Conservation (phyloP, 1,284 basidiomycete species). For the Pterulicium gracile region DNA sequence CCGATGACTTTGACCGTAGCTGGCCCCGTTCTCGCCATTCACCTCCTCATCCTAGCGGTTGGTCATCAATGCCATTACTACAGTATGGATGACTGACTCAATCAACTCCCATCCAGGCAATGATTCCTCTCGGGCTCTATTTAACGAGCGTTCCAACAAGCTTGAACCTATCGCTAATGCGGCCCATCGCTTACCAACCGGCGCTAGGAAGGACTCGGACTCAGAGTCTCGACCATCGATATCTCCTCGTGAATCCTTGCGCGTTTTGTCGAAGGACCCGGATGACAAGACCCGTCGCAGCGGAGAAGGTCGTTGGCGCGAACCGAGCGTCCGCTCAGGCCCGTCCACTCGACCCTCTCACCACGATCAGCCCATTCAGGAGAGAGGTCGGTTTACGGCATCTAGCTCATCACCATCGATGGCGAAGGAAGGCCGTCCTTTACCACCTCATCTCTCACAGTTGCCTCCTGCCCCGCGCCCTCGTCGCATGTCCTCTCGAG, state of each 20-base stretch:
- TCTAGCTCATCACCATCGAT: conserved; percentile 37
- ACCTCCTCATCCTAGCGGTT: conserved; percentile 15
- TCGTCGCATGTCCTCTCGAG: conserved; percentile 27
- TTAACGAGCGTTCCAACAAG: conserved; percentile 82
- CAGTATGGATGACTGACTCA: conserved; percentile 21
- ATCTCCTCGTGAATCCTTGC: conserved; percentile 17
- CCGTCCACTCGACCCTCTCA: not conserved
- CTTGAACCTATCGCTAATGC: conserved; percentile 61
- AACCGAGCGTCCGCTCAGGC: not conserved
- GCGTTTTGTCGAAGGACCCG: not conserved
- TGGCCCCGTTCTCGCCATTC: conserved; percentile 64
- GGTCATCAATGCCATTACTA: conserved; percentile 20
- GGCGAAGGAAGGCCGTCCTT: conserved; percentile 17
- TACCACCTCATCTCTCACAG: conserved; percentile 36
- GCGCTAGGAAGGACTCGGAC: conserved; percentile 28
- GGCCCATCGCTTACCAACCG: conserved; percentile 20
- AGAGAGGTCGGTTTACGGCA: conserved; percentile 23
- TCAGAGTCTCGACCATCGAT: conserved; percentile 31
- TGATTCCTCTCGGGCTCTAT: conserved; percentile 60
- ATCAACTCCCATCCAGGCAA: conserved; percentile 37
- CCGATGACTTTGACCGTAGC: conserved; percentile 86
- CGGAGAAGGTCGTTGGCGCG: not conserved
- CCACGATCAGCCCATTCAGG: not conserved
- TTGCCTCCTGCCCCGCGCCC: conserved; percentile 16
- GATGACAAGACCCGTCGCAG: not conserved